Evolutionary conservation across 305 asterid genomes (phyloP).

Genomic region (Fraxinus floribunda): DNA sequence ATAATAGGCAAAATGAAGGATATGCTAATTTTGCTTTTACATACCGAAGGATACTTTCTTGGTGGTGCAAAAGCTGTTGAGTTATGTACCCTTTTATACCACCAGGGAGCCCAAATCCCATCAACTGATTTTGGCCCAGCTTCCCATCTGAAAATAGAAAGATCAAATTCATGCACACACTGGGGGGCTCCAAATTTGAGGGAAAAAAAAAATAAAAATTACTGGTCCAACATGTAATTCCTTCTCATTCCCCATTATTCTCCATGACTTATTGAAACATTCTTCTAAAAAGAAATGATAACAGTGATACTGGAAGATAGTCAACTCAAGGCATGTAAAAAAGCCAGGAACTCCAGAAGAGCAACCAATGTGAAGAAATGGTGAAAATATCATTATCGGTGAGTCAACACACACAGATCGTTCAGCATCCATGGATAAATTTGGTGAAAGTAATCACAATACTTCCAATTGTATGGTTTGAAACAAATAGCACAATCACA

Average conservation of each 20-base stretch:
- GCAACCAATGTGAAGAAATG: not conserved
- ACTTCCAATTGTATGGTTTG: not conserved
- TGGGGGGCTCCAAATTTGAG: not conserved
- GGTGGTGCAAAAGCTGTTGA: conserved; percentile 38
- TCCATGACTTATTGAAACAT: not conserved
- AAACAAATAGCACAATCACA: not conserved
- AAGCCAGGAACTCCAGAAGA: not conserved
- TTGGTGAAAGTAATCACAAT: not conserved
- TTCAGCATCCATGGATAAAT: not conserved
- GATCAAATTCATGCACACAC: not conserved
- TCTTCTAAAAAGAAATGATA: not conserved
- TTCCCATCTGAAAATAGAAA: conserved; percentile 45
- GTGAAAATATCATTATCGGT: not conserved
- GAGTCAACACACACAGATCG: not conserved
- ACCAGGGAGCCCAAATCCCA: conserved; percentile 61
- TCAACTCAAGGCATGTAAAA: not conserved
- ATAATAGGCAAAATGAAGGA: not conserved
- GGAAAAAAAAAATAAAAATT: not conserved
- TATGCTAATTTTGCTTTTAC: not conserved
- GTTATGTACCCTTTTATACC: conserved; percentile 43
- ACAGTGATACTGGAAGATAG: not conserved
- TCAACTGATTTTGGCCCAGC: conserved; percentile 52
- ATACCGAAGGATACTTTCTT: conserved; percentile 42
- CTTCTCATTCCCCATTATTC: not conserved
- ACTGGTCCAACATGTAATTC: not conserved